Percentiles rank a stretch among this genome's conserved stretches.
These are phyloP conservation scores for Exophiala viscosa DNA, from an alignment of 2,329 filamentous ascomycete genomes.

Conservation along the genomic window DNA sequence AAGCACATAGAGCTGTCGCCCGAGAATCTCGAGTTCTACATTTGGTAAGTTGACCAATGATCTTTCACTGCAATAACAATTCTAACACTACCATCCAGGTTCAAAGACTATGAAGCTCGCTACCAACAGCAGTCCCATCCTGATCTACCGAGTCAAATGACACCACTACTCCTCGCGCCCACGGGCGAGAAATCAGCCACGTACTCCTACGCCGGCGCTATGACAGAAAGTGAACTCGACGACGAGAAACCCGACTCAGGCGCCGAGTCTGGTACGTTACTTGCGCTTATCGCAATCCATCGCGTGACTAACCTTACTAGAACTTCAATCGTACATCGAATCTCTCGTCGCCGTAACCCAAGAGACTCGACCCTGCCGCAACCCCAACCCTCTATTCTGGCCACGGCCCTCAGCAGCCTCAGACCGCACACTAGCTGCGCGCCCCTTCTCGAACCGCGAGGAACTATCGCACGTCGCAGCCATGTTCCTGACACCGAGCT, in stretches of 20 bases:
- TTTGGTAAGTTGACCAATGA: conserved; percentile 8
- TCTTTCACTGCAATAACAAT: background rate
- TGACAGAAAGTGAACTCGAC: background rate
- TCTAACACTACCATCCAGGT: conserved; percentile 4
- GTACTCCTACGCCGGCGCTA: background rate
- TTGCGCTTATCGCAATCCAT: no score
- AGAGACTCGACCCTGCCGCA: conserved; percentile 5
- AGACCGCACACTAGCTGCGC: background rate
- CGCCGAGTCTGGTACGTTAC: background rate
- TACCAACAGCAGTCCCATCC: background rate
- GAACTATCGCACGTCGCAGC: conserved; percentile 10
- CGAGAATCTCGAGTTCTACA: conserved; percentile 22
- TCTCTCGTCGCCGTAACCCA: conserved; percentile 1
- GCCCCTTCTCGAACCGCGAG: conserved; percentile 3
- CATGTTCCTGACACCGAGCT: conserved; percentile 10
- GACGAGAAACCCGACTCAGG: background rate
- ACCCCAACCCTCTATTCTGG: conserved; percentile 1
- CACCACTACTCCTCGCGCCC: conserved; percentile 5
- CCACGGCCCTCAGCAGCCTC: conserved; percentile 2
- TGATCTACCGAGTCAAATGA: background rate
- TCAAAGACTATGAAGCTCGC: conserved; percentile 19
- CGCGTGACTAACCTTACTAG: conserved; percentile 7
- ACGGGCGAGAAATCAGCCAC: conserved; percentile 3
- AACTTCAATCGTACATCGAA: conserved; percentile 11
- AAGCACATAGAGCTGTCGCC: conserved; percentile 22